Evolutionary conservation across 208 protist species (phyloP).

Genomic region (Tetramitus jugosus): DNA sequence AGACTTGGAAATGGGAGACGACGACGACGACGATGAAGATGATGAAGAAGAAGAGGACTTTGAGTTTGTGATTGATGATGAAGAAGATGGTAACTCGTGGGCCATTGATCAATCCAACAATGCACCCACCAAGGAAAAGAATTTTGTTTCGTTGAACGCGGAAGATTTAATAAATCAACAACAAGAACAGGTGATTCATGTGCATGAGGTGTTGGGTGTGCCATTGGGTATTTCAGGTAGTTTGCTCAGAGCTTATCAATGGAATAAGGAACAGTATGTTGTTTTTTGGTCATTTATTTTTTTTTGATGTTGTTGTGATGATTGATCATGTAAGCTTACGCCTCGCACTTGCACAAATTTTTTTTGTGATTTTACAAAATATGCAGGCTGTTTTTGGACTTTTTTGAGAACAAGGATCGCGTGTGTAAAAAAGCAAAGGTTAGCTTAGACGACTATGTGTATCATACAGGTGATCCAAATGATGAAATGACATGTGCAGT

Average conservation of each 20-base stretch:
- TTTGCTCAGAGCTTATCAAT: conserved; percentile 3
- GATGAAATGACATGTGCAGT: background rate
- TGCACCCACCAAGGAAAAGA: background rate
- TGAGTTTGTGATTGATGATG: background rate
- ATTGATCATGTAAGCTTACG: too few species aligned
- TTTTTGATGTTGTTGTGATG: too few species aligned
- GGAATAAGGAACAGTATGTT: conserved; percentile 18
- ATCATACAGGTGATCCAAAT: background rate
- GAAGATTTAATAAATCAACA: conserved; percentile 17
- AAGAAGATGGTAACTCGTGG: background rate
- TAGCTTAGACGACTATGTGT: background rate
- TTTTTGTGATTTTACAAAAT: too few species aligned
- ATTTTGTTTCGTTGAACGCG: background rate
- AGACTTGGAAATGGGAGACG: too few species aligned
- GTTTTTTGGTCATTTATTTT: too few species aligned
- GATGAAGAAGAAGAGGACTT: background rate
- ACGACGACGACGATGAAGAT: background rate
- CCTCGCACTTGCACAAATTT: too few species aligned
- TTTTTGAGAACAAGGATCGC: conserved; percentile 3
- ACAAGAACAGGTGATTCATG: background rate
- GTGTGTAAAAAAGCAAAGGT: conserved; percentile 9
- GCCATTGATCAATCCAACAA: background rate
- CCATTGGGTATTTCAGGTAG: background rate
- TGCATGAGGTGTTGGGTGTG: background rate
- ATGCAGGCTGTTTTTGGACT: background rate